Percentiles rank a stretch among this genome's conserved stretches.
These are phyloP conservation scores for Yarrowia sp. DNA, from an alignment of 805 yeast genomes.

Conservation along the genomic window DNA sequence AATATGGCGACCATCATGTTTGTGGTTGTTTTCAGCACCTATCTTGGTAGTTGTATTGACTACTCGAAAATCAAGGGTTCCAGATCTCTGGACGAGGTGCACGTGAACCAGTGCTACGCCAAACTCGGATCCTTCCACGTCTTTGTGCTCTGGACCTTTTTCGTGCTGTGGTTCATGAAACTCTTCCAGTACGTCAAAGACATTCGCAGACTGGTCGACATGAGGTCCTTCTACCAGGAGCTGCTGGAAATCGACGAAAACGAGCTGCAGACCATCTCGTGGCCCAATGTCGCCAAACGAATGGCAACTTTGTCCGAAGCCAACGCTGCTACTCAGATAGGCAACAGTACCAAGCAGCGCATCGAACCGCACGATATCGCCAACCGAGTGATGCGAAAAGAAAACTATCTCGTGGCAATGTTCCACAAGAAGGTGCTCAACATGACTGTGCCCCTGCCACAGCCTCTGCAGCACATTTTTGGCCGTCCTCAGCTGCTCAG, in stretches of 20 bases:
- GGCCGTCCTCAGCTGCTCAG: slow-evolving; percentile 62
- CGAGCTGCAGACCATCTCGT: slow-evolving; percentile 89
- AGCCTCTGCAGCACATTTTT: slow-evolving; percentile 42
- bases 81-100: slow-evolving; percentile 52
- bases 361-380: slow-evolving; percentile 94
- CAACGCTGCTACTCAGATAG: slow-evolving; percentile 67
- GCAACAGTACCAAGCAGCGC: slow-evolving; percentile 57
- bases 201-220: slow-evolving; percentile 70
- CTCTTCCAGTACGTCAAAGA: slow-evolving; percentile 60
- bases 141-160: slow-evolving; percentile 67
- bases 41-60: slow-evolving; percentile 82
- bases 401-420: slow-evolving; percentile 89
- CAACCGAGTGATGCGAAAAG: slow-evolving; percentile 93
- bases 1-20: slow-evolving; percentile 80
- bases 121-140: slow-evolving; percentile 59
- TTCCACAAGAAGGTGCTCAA: slow-evolving; percentile 79
- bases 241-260: slow-evolving; percentile 74
- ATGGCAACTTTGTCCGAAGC: slow-evolving; percentile 78
- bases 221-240: slow-evolving; percentile 76
- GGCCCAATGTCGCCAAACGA: slow-evolving; percentile 85
- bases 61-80: slow-evolving; percentile 53
- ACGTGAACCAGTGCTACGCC: slow-evolving; percentile 57
- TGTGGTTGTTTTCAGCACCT: slow-evolving; percentile 79
- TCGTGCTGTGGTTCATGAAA: slow-evolving; percentile 53
- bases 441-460: slow-evolving; percentile 63